A percentile compares a stretch with the other conserved stretches of the same genome.
These are phyloP conservation scores for Plasmodium vivax DNA, from an alignment of 169 alveolate species.

Conservation along the genomic window DNA sequence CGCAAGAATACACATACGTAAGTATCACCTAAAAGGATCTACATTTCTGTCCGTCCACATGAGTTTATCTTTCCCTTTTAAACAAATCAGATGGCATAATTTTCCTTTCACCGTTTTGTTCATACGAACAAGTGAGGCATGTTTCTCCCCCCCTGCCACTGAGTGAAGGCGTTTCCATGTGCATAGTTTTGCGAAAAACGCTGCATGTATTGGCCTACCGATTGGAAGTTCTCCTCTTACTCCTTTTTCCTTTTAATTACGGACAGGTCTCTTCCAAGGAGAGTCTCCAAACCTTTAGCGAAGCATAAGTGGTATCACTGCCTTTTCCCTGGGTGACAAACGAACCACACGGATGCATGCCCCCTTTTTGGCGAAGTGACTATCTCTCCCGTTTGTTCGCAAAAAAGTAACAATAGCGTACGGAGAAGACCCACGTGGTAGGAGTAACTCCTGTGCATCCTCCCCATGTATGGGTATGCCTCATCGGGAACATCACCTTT, in stretches of 20 bases:
- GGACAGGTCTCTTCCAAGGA: not conserved
- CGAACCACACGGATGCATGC: not conserved
- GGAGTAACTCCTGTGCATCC: not conserved
- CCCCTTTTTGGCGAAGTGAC: not conserved
- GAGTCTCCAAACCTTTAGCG: not conserved
- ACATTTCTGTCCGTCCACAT: not conserved
- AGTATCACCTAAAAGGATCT: not conserved
- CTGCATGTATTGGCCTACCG: not conserved
- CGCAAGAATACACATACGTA: not conserved
- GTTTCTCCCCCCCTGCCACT: not conserved
- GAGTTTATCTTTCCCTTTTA: not conserved
- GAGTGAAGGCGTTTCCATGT: not conserved
- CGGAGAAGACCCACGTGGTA: not conserved
- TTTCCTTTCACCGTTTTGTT: not conserved
- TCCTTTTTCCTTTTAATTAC: not conserved
- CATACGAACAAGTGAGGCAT: not conserved
- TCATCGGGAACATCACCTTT: not conserved
- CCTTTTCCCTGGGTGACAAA: not conserved
- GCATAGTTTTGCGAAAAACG: not conserved
- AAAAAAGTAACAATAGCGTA: not conserved
- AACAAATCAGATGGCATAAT: not conserved
- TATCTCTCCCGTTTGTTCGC: not conserved
- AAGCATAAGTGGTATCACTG: not conserved
- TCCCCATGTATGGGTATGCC: not conserved
- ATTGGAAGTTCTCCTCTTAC: not conserved